Base-by-base conservation (phyloP, 2,329 filamentous ascomycete species). In the Septoria petroselini region DNA sequence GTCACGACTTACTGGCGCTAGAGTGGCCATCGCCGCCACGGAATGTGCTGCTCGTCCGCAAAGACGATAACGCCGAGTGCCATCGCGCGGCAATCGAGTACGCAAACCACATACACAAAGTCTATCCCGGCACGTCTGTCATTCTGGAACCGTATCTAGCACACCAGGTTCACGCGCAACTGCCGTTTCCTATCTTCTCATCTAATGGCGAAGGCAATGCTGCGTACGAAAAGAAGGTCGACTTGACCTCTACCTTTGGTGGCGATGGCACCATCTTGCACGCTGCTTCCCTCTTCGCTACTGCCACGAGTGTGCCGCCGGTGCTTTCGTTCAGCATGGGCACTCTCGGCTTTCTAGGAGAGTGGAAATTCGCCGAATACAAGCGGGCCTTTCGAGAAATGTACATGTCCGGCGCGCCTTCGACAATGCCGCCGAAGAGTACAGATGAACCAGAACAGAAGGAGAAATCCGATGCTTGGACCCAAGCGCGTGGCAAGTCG, bases 311-410 rank as follows among this genome's bases (percentile, higher is more conserved):
- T 35, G 91, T 98, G 0, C 93, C 93, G 0, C 93, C 93, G 0
- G 86, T 98, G 27, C 75, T 98, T 6, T 90, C 88, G 1, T 98
- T 98, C 66, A 95, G 90, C 66, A 96, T 98, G 88, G 93, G 93
- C 4, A 94, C 91, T 0, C 74, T 98, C 1, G 93, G 93, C 0
- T 98, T 98, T 60, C 73, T 98, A 6, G 91, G 91, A 12, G 91
- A 97, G 70, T 98, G 91, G 91, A 94, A 93, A 62, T 97, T 97
- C 66, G 77, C 78, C 5, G 91, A 97, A 62, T 88, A 94, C 72
- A 95, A 95, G 71, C 80, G 88, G 41, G 93, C 93, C 0, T 95
- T 94, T 73, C 77, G 89, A 41, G 88, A 96, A 66, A 88, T 93
- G 45, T 96, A 94, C 72, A 94, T 95, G 86, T 85, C 82, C 33